Conservation (phyloP, 2,329 filamentous ascomycete species). For the Xenosphaeropsis pyriputrescens region DNA sequence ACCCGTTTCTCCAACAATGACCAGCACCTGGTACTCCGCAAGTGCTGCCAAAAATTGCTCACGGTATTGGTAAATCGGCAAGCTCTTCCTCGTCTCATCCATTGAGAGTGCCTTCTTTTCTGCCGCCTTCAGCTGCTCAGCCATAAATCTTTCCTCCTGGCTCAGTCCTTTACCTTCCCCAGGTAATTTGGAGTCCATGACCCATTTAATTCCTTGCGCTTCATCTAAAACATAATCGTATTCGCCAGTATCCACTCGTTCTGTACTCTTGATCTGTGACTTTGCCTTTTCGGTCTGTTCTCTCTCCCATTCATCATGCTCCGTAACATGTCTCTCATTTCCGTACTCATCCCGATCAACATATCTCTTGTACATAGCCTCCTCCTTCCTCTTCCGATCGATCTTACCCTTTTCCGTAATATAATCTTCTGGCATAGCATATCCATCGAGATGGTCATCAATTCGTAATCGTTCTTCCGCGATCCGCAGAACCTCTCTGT, state of each 20-base stretch:
- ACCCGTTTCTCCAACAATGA: constrained; percentile 90
- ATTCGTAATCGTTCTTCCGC: constrained; percentile 77
- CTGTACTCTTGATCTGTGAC: constrained; percentile 62
- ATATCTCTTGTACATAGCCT: constrained; percentile 80
- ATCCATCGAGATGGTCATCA: constrained; percentile 85
- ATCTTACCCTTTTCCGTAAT: constrained; percentile 89
- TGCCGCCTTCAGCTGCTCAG: constrained; percentile 73
- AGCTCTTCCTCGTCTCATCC: constrained; percentile 76
- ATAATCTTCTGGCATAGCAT: constrained; percentile 86
- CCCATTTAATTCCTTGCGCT: constrained; percentile 74
- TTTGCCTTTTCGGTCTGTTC: constrained; percentile 83
- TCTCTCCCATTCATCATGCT: constrained; percentile 91
- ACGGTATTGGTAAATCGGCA: constrained; percentile 82
- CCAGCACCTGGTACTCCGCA: constrained; percentile 72
- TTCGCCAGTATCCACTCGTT: constrained; percentile 63
- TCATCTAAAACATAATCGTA: constrained; percentile 94
- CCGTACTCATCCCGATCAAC: constrained; percentile 79
- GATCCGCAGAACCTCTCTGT: constrained; percentile 65
- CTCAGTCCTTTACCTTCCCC: constrained; percentile 59
- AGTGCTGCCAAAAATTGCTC: constrained; percentile 79
- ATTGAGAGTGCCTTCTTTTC: constrained; percentile 82
- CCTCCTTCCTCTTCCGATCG: constrained; percentile 73
- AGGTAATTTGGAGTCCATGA: constrained; percentile 56
- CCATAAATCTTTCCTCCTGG: constrained; percentile 64
- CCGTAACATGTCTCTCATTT: constrained; percentile 78